phyloP scores from a whole-genome alignment of 495 filamentous ascomycete genomes.

The Aspergillus asperescens region DNA sequence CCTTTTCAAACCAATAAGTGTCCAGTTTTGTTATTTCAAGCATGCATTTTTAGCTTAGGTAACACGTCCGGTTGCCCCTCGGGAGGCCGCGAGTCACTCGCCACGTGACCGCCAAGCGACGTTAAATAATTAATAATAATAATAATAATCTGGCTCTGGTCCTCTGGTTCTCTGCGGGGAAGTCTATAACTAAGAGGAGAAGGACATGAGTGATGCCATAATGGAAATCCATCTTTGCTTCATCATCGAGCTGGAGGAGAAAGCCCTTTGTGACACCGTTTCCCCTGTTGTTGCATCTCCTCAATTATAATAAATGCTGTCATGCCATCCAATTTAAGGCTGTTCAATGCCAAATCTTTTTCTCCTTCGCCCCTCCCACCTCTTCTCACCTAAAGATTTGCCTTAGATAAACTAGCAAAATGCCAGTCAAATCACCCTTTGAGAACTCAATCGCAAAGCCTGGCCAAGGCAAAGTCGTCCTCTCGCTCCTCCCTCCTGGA shows the following conservation, averaged over 20 bases:
- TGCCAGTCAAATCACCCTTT: constrained; percentile 55
- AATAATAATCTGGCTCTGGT: too few species aligned
- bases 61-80: too few species aligned
- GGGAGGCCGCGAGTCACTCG: too few species aligned
- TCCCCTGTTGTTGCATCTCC: background rate
- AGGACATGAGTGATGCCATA: constrained; percentile 16
- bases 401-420: constrained; percentile 14
- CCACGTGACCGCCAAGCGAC: too few species aligned
- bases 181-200: too few species aligned
- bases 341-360: background rate
- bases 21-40: too few species aligned
- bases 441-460: constrained; percentile 63
- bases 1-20: too few species aligned
- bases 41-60: too few species aligned
- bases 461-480: constrained; percentile 72
- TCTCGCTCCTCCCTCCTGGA: constrained; percentile 64
- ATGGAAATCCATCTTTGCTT: constrained; percentile 18
- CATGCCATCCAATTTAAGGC: constrained; percentile 8
- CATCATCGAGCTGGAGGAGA: constrained; percentile 8
- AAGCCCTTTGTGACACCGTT: constrained; percentile 14
- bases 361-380: background rate
- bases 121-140: too few species aligned
- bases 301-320: background rate
- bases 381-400: constrained; percentile 2
- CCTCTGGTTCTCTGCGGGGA: constrained; percentile 7